Conservation (phyloP, 2,329 filamentous ascomycete genomes). For the Escovopsis sp. region DNA sequence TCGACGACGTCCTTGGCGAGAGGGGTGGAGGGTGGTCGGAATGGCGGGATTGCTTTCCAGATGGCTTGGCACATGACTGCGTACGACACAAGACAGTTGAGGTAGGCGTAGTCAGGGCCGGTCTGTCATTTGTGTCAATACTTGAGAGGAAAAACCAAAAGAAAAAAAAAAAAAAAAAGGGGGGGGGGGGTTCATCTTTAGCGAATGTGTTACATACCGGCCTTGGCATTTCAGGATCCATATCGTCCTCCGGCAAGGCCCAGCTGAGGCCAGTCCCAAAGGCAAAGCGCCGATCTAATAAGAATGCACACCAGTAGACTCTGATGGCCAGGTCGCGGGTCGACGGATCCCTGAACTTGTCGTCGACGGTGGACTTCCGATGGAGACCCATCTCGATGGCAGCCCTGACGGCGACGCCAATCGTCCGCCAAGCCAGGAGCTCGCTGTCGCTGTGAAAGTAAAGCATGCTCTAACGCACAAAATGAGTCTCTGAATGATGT, state of each 20-base stretch:
- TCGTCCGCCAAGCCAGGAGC: constrained; percentile 32
- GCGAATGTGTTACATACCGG: constrained; percentile 15
- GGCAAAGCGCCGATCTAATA: constrained; percentile 36
- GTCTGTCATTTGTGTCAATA: too few relatives aligned
- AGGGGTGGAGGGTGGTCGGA: constrained; percentile 19
- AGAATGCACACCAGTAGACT: constrained; percentile 37
- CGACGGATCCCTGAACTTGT: constrained; percentile 20
- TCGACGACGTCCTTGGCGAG: constrained; percentile 24
- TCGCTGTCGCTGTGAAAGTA: constrained; percentile 34
- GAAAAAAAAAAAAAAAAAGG: background rate
- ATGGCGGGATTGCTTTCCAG: constrained; percentile 27
- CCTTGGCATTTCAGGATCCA: constrained; percentile 32
- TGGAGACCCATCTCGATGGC: constrained; percentile 34
- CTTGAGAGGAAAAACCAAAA: constrained; percentile 6
- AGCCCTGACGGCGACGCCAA: constrained; percentile 30
- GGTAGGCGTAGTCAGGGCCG: constrained; percentile 21
- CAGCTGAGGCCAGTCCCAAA: constrained; percentile 32
- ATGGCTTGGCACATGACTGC: constrained; percentile 30
- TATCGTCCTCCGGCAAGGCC: constrained; percentile 31
- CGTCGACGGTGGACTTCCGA: constrained; percentile 26
- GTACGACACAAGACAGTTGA: constrained; percentile 33
- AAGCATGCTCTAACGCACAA: constrained; percentile 28
- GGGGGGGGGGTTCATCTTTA: too few relatives aligned
- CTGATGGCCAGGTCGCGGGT: constrained; percentile 18
- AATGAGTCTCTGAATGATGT: constrained; percentile 34